Base-by-base conservation (phyloP, 805 yeast species). In the Peterozyma xylosa region DNA sequence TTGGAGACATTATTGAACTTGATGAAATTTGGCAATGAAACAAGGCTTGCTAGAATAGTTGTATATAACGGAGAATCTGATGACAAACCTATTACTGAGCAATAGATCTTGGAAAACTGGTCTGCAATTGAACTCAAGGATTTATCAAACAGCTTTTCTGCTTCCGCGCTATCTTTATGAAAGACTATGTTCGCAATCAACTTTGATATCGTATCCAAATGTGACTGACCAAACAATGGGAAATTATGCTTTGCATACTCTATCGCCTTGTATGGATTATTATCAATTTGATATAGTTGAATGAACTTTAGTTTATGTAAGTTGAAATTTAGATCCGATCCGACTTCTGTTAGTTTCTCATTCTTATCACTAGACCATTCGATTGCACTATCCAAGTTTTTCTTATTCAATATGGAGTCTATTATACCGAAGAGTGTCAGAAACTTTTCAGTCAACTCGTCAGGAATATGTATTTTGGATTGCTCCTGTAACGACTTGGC, bases 51-150 rank as follows among this genome's bases (percentile, higher is more conserved):
- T 32, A 76, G 54, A 1, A 75, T 57, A 0, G 80, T 67, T 40
- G 72, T 55, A 50, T 66, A 71, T 11, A 80, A 51, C 0, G 83
- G 78, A 2, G 83, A 74, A 38, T 76, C 76, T 2, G 73, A 66
- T 2, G 79, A 64, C 27, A 77, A 56, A 2, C 78, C 76, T 15
- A 73, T 57, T 33, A 64, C 49, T 0, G 72, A 55, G 52, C 83
- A 76, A 49, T 67, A 80, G 44, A 74, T 76, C 42, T 69, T 64
- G 2, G 75, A 62, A 45, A 80, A 37, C 35, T 57, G 58, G 18
- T 42, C 44, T 38, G 52, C 48, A 2, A 56, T 45, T 9, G 51
- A 35, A 33, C 36, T 14, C 33, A 30, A 38, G 11, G 41, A 33
- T 9, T 37, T 42, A 27, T 54, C 53, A 34, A 46, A 45, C 3